These are phyloP conservation scores for Apiospora aurea DNA, from an alignment of 2,329 filamentous ascomycete genomes.

Conservation along the genomic window DNA sequence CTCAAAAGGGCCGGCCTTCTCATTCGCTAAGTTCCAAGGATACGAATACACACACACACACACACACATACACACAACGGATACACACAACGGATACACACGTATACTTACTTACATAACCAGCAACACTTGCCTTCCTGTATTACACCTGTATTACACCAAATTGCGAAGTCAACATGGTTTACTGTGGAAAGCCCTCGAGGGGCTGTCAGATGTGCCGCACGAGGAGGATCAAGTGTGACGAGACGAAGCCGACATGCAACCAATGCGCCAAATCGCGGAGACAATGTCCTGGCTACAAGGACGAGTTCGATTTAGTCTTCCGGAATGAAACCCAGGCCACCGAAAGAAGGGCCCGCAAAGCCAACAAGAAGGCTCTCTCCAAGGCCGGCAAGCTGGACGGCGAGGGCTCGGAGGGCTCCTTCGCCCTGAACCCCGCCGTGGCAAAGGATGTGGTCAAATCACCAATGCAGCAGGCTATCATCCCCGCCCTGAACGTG, in stretches of 20 bases:
- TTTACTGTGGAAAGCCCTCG: constrained; percentile 71
- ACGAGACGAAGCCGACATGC: constrained; percentile 71
- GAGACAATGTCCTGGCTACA: constrained; percentile 71
- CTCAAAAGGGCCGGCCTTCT: neutral
- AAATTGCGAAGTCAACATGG: constrained; percentile 55
- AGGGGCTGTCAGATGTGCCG: constrained; percentile 78
- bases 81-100: neutral
- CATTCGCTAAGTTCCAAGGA: neutral
- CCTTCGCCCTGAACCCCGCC: constrained; percentile 30
- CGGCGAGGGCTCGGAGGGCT: constrained; percentile 26
- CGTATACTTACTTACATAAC: neutral
- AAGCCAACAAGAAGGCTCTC: constrained; percentile 57
- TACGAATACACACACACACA: neutral
- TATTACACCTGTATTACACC: neutral
- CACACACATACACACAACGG: neutral
- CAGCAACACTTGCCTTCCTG: neutral
- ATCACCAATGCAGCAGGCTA: constrained; percentile 34
- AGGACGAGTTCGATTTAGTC: constrained; percentile 75
- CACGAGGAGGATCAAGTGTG: constrained; percentile 76
- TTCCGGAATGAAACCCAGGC: constrained; percentile 77
- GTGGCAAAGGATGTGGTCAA: constrained; percentile 33
- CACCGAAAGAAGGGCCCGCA: constrained; percentile 68
- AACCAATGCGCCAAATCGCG: constrained; percentile 70
- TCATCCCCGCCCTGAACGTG: constrained; percentile 50
- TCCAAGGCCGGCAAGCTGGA: constrained; percentile 44